Evolutionary conservation across 169 alveolate genomes (phyloP), one percentile per base, ranked within the genome.

Genomic region (Neospora caninum): DNA sequence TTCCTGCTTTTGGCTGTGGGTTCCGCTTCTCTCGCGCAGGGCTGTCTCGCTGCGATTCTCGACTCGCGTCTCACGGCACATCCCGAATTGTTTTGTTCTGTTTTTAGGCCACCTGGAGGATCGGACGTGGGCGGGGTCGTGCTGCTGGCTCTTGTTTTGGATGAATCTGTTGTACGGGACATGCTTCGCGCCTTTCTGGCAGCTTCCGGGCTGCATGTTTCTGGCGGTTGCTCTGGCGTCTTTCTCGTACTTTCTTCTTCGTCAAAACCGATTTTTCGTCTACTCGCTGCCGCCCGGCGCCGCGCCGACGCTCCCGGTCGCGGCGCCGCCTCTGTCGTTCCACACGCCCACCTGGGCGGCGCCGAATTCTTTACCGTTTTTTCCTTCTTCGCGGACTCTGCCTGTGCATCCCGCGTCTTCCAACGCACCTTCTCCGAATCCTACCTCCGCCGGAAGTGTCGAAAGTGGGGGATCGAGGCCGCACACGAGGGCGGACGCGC

Each of bases 311-410:
- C n/a, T 49, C 88, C 95, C 73, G 34, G 82, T 80, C 54, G 92
- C 95, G 64, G 92, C 95, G 67, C 88, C 84, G 49, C 95, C 88
- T 58, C 88, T 54, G 80, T 82, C 89, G 38, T 43, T 82, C 10
- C 89, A 22, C 45, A 31, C 42, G 16, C 84, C 84, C 39, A 73
- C 13, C 9, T 31, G 49, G 84, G 43, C 45, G 27, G 84, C 45
- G 43, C 84, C 45, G 84, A n/a, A 0, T 6, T 64, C 73, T 0
- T 29, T 29, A 29, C n/a, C 64, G 64, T 64, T 64, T 29, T 64
- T 27, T 22, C 73, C 58, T 49, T 64, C 73, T 64, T 64, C 7
- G 31, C n/a, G 25, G 34, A 9, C 20, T 22, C 73, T 64, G 73
- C 73, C n/a, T 64, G 31, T 7, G 31, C 31, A 29, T 64, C 73